Evolutionary conservation across 306 rosid genomes (phyloP).

Genomic region (Amphicarpaea edgeworthii): DNA sequence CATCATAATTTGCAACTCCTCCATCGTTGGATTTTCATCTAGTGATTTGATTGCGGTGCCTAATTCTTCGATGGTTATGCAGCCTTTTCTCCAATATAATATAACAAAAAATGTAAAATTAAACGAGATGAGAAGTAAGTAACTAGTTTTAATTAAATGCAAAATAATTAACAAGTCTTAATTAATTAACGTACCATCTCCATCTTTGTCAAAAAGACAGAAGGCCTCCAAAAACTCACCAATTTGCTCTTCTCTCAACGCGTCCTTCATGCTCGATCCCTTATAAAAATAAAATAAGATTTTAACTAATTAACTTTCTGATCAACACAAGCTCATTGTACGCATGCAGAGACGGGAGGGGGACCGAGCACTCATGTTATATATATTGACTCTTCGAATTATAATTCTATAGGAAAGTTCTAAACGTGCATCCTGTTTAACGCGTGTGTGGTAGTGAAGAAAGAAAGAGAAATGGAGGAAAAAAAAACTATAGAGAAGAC

Average conservation of each 20-base stretch:
- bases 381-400: background rate
- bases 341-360: background rate
- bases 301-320: background rate
- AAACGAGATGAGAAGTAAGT: no score
- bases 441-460: background rate
- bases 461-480: background rate
- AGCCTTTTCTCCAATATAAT: conserved; percentile 47
- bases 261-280: conserved; percentile 38
- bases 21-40: conserved; percentile 57
- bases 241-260: conserved; percentile 57
- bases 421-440: background rate
- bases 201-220: conserved; percentile 68
- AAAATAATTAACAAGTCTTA: no score
- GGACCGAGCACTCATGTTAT: background rate
- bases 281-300: background rate
- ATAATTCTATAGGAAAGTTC: background rate
- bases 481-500: no score
- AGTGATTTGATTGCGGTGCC: conserved; percentile 56
- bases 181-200: conserved; percentile 66
- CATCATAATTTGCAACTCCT: conserved; percentile 68
- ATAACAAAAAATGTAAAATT: no score
- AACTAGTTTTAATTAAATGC: no score
- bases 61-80: conserved; percentile 71
- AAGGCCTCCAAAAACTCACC: conserved; percentile 73
- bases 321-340: background rate